Base-by-base conservation (phyloP, 352 stramenopile genomes). In the Globisporangium solare region DNA sequence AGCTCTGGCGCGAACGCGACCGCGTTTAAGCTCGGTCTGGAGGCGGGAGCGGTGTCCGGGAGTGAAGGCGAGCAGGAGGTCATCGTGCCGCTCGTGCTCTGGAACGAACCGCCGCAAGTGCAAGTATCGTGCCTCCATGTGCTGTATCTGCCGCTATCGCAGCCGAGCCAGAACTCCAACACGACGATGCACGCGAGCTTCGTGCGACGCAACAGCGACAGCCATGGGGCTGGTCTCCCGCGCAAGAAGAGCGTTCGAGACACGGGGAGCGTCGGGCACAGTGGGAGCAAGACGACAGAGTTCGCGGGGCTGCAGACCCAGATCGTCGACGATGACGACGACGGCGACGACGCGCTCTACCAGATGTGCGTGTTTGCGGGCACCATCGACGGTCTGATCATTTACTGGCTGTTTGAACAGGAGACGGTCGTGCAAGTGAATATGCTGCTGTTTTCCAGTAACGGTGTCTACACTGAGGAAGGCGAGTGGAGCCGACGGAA, bases 361-460 rank as follows among this genome's bases (percentile, higher is more conserved):
- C 75, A 89, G 56, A 46, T 90, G 7, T 86, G 76, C 31, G 83
- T 92, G 14, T 90, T 92, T 61, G 73, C 74, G 3, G 83, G 83
- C 12, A 91, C 83, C 0, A 41, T 66, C 32, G 83, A 91, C 45
- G 80, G 83, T 3, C 59, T 70, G 27, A 74, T 92, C 13, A 53
- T 92, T 12, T 90, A 83, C 61, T 92, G 83, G 83, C 63, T 79
- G 5, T 85, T 91, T 42, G 73, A 89, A 37, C 66, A 71, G 40
- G 68, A 86, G 27, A 20, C 51, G 0, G 79, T 89, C 11, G 71
- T 75, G 7, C 83, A 92, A 60, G 81, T 86, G 8, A 89, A 81
- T 35, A 49, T 92, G 52, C 63, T 92, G 18, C 58, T 92, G 1
- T 78, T 81, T 27, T 61, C 67, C 17, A 56, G 57, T 5, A 52